Percentiles rank a stretch among this genome's conserved stretches.
phyloP scores from a whole-genome alignment of 2,329 filamentous ascomycete genomes.

The Aspergillus melleus region DNA sequence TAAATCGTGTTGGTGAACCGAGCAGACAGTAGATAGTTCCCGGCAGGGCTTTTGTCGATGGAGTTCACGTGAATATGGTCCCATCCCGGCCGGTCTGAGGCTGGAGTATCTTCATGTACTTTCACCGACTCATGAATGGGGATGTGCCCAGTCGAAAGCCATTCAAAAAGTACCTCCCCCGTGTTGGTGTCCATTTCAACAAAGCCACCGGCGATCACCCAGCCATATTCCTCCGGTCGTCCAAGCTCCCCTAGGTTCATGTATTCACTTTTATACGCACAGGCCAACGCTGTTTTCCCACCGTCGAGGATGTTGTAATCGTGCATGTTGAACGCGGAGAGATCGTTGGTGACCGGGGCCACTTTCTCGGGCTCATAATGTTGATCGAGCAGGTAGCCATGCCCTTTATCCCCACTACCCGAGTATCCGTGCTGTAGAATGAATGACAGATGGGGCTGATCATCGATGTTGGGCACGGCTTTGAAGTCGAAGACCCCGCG shows the following conservation, averaged over 20 bases:
- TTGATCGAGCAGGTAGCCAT: conserved; percentile 50
- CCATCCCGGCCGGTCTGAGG: conserved; percentile 24
- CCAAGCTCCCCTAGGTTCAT: conserved; percentile 31
- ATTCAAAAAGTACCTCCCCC: conserved; percentile 36
- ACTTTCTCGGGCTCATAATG: conserved; percentile 47
- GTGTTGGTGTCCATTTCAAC: conserved; percentile 40
- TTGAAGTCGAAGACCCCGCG: conserved; percentile 50
- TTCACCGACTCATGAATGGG: conserved; percentile 34
- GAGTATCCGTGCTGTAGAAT: conserved; percentile 35
- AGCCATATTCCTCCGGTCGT: conserved; percentile 32
- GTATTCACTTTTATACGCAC: conserved; percentile 23
- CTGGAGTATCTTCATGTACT: conserved; percentile 5
- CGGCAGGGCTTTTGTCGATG: conserved; percentile 40
- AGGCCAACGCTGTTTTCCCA: conserved; percentile 36
- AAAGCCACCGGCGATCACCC: conserved; percentile 36
- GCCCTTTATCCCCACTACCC: conserved; percentile 44
- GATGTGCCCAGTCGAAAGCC: conserved; percentile 37
- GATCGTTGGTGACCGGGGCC: conserved; percentile 25
- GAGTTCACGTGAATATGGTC: conserved; percentile 44
- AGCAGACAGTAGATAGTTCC: conserved; percentile 43
- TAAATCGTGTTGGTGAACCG: conserved; percentile 42
- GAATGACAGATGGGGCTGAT: conserved; percentile 49
- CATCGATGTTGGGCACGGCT: conserved; percentile 46
- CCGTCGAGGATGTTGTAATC: conserved; percentile 41
- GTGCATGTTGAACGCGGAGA: conserved; percentile 41